A percentile compares a stretch with the other conserved stretches of the same genome.
phyloP scores from a whole-genome alignment of 805 yeast genomes.

The Pichia nanzhaoensis region DNA sequence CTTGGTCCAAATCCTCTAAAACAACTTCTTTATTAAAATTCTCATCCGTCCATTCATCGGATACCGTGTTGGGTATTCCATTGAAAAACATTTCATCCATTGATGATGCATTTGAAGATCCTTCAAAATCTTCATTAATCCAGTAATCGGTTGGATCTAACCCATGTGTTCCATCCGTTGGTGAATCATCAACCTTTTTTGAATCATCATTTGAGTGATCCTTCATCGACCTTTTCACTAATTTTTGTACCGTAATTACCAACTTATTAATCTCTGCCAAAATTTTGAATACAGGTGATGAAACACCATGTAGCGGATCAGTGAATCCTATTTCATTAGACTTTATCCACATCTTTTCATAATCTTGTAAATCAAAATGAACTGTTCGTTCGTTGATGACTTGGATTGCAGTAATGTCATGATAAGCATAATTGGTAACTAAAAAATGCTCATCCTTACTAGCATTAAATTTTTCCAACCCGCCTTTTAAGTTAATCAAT shows the following conservation, averaged over 20 bases:
- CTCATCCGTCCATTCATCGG: conserved; percentile 14
- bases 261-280: conserved; percentile 64
- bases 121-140: conserved; percentile 2
- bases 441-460: conserved; percentile 64
- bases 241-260: conserved; percentile 44
- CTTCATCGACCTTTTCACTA: conserved; percentile 22
- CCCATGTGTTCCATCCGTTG: conserved; percentile 5
- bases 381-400: conserved; percentile 53
- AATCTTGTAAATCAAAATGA: conserved; percentile 56
- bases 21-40: conserved; percentile 21
- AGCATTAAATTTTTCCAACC: conserved; percentile 43
- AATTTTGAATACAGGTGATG: conserved; percentile 57
- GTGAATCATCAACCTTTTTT: conserved; percentile 1
- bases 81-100: conserved; percentile 7
- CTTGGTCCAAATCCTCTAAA: conserved; percentile 31
- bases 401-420: conserved; percentile 64
- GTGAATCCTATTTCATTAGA: conserved; percentile 38
- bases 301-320: conserved; percentile 69
- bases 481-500: conserved; percentile 56
- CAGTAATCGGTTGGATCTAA: conserved; percentile 11
- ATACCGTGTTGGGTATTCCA: conserved; percentile 6
- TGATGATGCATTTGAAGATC: conserved; percentile 18
- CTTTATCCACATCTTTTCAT: conserved; percentile 42
- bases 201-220: conserved; percentile 8
- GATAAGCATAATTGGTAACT: conserved; percentile 73